Base-by-base conservation (phyloP, 352 stramenopile genomes). In the Phytophthora syringae region DNA sequence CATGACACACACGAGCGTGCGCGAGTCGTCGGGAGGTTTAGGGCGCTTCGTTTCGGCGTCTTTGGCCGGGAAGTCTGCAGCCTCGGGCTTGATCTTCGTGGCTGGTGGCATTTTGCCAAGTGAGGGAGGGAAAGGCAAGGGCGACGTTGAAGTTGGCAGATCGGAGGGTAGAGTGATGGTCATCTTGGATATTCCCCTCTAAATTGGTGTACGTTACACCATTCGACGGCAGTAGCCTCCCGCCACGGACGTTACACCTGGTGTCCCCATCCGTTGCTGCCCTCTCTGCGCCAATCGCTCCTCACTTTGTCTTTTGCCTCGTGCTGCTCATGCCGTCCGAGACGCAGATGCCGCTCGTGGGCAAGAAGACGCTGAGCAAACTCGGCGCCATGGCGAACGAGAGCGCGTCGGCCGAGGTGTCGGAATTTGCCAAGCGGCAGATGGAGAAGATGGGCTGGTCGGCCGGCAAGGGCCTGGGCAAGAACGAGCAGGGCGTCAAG, bases 361-460 rank as follows among this genome's bases (percentile, higher is more conserved):
- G 87, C 52, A 95, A 94, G 79, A 95, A 95, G 74, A 77, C 90
- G 37, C 81, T 91, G 75, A 76, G 60, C 36, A 79, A 89, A 64
- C 77, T 95, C 7, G 80, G 84, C n/a, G 70, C 64, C n/a, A 93
- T 93, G 79, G 75, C 85, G 24, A 95, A 95, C 60, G 87, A 95
- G 61, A 79, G 66, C 18, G 87, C 84, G 21, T 81, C 87, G 13
- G 68, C 74, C 7, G 71, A 65, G 12, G 79, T 94, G 54, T 95
- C 87, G 60, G 76, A 67, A 43, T 97, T 97, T 52, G 89, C 92
- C 18, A 76, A 86, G 27, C 81, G 77, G 43, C 90, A 97, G 75
- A 97, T 98, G 90, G 83, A 90, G 61, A 97, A 98, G 66, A 98
- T 99, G 92, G 97, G 97, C 63, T 99, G 96, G 96, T 93, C 69